A percentile compares a stretch with the other conserved stretches of the same genome.
These are phyloP conservation scores for Colletotrichum cuscutae DNA, from an alignment of 2,329 filamentous ascomycete genomes.

Conservation along the genomic window DNA sequence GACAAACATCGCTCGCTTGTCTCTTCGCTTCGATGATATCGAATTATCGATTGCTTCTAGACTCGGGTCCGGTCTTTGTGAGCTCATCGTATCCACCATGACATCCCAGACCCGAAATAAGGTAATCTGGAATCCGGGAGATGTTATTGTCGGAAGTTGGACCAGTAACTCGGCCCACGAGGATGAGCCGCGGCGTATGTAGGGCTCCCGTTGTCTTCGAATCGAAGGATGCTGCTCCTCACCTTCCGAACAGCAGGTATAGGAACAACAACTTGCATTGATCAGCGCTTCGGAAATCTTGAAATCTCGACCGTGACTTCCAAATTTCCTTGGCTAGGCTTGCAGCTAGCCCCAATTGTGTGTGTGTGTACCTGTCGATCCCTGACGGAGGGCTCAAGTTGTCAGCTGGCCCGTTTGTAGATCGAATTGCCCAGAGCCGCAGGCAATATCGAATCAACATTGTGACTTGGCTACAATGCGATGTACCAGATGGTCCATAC, in stretches of 20 bases:
- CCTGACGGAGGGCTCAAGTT: background rate
- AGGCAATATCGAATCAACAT: background rate
- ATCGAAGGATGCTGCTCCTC: background rate
- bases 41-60: background rate
- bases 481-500: background rate
- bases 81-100: background rate
- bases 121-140: background rate
- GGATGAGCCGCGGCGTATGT: background rate
- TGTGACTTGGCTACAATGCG: background rate
- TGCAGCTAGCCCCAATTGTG: background rate
- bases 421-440: background rate
- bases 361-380: background rate
- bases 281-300: slow-evolving; percentile 2
- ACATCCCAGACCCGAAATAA: slow-evolving; percentile 1
- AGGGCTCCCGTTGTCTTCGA: background rate
- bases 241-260: background rate
- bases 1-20: background rate
- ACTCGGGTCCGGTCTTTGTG: background rate
- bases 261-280: background rate
- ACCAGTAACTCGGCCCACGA: background rate
- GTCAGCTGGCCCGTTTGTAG: background rate
- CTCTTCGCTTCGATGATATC: background rate
- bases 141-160: background rate
- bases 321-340: background rate
- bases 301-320: background rate